These are phyloP conservation scores for Fusarium sp. DNA, from an alignment of 2,329 filamentous ascomycete genomes.

Conservation along the genomic window DNA sequence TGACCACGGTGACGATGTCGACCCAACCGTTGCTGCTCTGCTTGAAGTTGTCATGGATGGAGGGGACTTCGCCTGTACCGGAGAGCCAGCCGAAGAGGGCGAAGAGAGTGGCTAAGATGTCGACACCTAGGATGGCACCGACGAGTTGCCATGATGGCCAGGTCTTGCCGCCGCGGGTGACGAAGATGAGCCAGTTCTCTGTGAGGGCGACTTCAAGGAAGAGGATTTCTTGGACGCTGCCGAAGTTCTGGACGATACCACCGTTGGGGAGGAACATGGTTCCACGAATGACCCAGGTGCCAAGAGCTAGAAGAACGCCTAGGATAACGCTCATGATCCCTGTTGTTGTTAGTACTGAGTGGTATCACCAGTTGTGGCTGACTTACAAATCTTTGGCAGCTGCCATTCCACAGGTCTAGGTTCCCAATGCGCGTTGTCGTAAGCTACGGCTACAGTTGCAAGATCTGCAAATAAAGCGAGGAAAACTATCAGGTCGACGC, in stretches of 20 bases:
- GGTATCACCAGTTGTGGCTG: no score
- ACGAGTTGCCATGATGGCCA: conserved; percentile 35
- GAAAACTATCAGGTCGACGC: conserved; percentile 15
- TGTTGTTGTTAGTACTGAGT: no score
- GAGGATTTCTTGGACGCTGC: conserved; percentile 13
- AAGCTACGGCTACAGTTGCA: conserved; percentile 26
- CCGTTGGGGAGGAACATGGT: conserved; percentile 7
- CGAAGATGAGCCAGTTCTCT: conserved; percentile 36
- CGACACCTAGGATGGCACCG: conserved; percentile 7
- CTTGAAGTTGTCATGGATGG: conserved; percentile 2
- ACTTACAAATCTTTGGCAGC: conserved; percentile 22
- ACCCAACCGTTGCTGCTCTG: conserved; percentile 33
- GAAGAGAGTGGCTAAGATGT: conserved; percentile 14
- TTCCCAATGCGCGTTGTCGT: conserved; percentile 33
- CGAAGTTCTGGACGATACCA: conserved; percentile 15
- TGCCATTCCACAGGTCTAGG: conserved; percentile 23
- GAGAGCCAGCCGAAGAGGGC: conserved; percentile 27
- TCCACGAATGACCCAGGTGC: conserved; percentile 1
- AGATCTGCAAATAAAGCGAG: conserved; percentile 5
- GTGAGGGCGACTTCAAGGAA: conserved; percentile 30
- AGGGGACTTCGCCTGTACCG: neutral
- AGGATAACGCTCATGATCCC: conserved; percentile 25
- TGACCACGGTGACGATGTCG: conserved; percentile 21
- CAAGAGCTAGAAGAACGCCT: neutral
- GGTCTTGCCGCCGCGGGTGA: conserved; percentile 22